Evolutionary conservation across 2,329 filamentous ascomycete species (phyloP), one percentile per base, ranked within the genome.

Genomic region (Ascochyta viciae-villosae): DNA sequence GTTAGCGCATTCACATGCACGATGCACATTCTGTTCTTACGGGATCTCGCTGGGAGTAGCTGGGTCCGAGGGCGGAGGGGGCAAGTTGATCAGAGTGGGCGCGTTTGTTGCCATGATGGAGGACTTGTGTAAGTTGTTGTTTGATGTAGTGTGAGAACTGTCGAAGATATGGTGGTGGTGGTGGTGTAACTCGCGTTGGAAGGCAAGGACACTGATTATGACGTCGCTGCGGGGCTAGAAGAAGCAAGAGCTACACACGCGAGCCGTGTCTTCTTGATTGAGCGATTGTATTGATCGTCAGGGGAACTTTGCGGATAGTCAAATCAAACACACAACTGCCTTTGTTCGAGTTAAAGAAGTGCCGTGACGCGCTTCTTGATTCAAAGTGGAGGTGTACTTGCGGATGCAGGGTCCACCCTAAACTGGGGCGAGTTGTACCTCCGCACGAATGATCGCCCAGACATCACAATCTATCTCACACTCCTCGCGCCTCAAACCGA

Each of bases 31-130:
- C 23, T 9, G 19, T 57, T 51, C 90, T 80, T 84, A 96, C 91
- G 93, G 93, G 78, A 91, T 89, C 70, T 97, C 93, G 50, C 89
- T 93, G 29, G 92, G 93, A 22, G 92, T 96, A 62, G 91, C 89
- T 50, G 91, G 89, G 61, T 91, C 90, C 33, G 91, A 93, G 19
- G 89, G 87, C 54, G 91, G 89, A 59, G 91, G 90, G 40, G 92
- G 92, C 57, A 96, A 84, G 74, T 93, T 92, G 81, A 94, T 93
- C 60, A 94, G 78, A 57, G 89, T 93, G 22, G 88, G 89, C 62
- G 83, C 74, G 53, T 72, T 71, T 22, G 67, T 58, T 49, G 66
- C 57, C 71, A 75, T 76, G 57, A 51, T 66, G 61, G 22, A 15
- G 15, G n/a, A 34, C 10, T 13, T 7, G 35, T 41, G 12, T 33